phyloP scores from a whole-genome alignment of 2,329 filamentous ascomycete genomes.

The Penicillium decumbens region DNA sequence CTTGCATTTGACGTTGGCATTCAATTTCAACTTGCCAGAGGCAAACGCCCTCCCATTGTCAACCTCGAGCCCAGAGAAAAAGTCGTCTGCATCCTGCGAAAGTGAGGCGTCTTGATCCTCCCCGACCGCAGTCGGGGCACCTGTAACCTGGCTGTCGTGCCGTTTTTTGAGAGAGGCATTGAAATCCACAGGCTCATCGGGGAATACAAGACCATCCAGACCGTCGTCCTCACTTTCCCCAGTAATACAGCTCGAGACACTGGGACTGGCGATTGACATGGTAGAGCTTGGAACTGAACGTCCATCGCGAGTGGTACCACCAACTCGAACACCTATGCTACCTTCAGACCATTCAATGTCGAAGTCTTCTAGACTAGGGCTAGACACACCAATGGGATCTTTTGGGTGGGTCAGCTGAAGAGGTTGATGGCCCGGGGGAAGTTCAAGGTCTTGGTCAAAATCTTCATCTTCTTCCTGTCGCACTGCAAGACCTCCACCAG shows the following conservation, averaged over 20 bases:
- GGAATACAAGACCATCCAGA: constrained; percentile 81
- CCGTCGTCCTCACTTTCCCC: constrained; percentile 91
- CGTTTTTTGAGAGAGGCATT: constrained; percentile 70
- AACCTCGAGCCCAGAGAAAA: constrained; percentile 80
- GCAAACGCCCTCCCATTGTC: constrained; percentile 78
- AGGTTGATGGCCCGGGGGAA: constrained; percentile 60
- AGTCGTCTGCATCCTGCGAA: constrained; percentile 59
- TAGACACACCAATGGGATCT: constrained; percentile 61
- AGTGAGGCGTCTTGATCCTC: constrained; percentile 16
- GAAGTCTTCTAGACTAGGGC: constrained; percentile 65
- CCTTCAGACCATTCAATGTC: constrained; percentile 85
- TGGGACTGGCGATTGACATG: constrained; percentile 84
- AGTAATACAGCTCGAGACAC: constrained; percentile 84
- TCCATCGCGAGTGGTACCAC: constrained; percentile 75
- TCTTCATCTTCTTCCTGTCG: constrained; percentile 56
- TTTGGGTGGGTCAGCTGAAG: constrained; percentile 58
- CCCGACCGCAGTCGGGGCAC: constrained; percentile 32
- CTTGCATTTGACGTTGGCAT: constrained; percentile 89
- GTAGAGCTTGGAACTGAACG: constrained; percentile 80
- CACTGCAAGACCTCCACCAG: constrained; percentile 48
- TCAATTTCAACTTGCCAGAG: constrained; percentile 72
- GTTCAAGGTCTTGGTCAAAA: constrained; percentile 68
- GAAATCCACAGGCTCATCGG: constrained; percentile 77
- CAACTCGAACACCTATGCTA: constrained; percentile 84
- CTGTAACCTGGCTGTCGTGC: constrained; percentile 47